Percentiles rank a stretch among this genome's conserved stretches.
These are phyloP conservation scores for Fusarium aywerte DNA, from an alignment of 2,329 filamentous ascomycete species.

Conservation along the genomic window DNA sequence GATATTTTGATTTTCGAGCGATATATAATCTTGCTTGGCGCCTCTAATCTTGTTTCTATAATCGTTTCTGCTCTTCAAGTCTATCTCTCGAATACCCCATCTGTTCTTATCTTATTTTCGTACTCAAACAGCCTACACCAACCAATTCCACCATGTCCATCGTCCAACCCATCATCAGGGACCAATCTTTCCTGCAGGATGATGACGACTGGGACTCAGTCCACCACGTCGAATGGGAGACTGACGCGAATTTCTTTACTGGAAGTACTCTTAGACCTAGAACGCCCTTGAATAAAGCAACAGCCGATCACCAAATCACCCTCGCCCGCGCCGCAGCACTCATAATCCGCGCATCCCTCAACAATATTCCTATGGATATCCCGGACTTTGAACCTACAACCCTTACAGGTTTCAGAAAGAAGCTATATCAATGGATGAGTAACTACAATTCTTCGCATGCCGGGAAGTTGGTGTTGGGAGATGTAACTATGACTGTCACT, in stretches of 20 bases:
- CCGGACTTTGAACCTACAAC: conserved; percentile 1
- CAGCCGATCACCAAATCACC: conserved; percentile 7
- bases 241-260: conserved; percentile 12
- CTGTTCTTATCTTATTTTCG: neutral
- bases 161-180: conserved; percentile 16
- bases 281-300: conserved; percentile 2
- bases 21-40: conserved; percentile 10
- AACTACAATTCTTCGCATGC: neutral
- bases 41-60: neutral
- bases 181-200: neutral
- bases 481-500: conserved; percentile 19
- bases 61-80: neutral
- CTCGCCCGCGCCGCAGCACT: conserved; percentile 22
- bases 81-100: neutral
- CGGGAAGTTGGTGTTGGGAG: neutral
- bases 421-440: conserved; percentile 14
- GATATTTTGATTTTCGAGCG: neutral
- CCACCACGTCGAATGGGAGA: conserved; percentile 17
- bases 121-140: accelerated
- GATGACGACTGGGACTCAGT: conserved; percentile 14
- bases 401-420: neutral
- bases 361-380: conserved; percentile 17
- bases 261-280: neutral
- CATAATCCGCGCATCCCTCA: conserved; percentile 19
- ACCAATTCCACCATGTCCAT: conserved; percentile 3